phyloP scores from a whole-genome alignment of 2,329 filamentous ascomycete species.

The Microcyclospora tardicrescens region DNA sequence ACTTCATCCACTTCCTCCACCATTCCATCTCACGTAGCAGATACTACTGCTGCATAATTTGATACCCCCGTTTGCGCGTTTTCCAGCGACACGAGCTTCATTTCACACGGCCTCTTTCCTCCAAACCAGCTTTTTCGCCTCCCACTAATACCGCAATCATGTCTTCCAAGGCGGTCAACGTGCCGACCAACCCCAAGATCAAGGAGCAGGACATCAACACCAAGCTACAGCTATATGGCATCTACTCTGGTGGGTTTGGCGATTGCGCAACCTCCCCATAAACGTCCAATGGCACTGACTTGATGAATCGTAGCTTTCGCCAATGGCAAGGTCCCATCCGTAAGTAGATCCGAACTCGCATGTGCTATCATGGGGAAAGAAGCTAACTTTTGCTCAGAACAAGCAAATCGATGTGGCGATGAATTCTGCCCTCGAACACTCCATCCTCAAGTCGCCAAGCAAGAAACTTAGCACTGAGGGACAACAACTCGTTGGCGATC shows the following conservation, averaged over 20 bases:
- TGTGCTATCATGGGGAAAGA: neutral
- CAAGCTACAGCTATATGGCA: constrained; percentile 92
- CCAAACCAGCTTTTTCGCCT: neutral
- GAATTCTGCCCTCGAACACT: constrained; percentile 71
- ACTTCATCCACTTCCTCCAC: too few relatives aligned
- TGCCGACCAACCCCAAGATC: constrained; percentile 56
- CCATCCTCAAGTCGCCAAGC: constrained; percentile 55
- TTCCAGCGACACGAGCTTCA: too few relatives aligned
- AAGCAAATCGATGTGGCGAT: constrained; percentile 91
- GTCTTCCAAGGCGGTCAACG: constrained; percentile 45
- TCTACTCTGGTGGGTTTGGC: constrained; percentile 47
- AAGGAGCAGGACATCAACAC: constrained; percentile 80
- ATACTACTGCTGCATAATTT: too few relatives aligned
- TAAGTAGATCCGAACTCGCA: constrained; percentile 32
- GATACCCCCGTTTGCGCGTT: too few relatives aligned
- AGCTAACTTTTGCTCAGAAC: constrained; percentile 44
- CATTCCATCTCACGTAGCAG: too few relatives aligned
- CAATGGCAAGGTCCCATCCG: constrained; percentile 79
- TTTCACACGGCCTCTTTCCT: too few relatives aligned
- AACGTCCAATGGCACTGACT: constrained; percentile 6
- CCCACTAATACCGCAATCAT: constrained; percentile 11
- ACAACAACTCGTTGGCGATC: constrained; percentile 60
- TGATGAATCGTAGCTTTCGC: constrained; percentile 53
- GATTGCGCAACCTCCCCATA: neutral
- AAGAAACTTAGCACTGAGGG: constrained; percentile 72